Percentiles rank a stretch among this genome's conserved stretches.
Conservation (phyloP, 371 early-diverging fungal species). For the Zychaea mexicana region DNA sequence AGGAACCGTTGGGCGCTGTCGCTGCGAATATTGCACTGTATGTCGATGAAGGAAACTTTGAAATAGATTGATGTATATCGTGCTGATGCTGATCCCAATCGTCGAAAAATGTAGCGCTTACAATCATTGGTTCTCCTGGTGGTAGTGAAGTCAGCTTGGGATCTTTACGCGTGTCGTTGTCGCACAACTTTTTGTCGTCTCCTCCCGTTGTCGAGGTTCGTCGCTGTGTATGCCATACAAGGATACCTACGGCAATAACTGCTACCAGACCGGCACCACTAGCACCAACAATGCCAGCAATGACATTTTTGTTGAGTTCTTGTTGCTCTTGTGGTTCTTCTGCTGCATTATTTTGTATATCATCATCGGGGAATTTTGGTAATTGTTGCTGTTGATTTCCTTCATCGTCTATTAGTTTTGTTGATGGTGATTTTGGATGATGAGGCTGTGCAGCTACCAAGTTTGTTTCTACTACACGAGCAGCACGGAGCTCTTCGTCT, state of each 20-base stretch:
- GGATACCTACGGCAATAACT: not conserved
- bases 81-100: not conserved
- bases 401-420: not conserved
- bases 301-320: not conserved
- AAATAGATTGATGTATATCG: not conserved
- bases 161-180: not conserved
- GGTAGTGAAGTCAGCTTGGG: not conserved
- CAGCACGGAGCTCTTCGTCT: not conserved
- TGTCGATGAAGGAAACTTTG: not conserved
- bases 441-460: not conserved
- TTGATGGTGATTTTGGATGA: not conserved
- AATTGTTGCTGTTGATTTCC: too few species aligned
- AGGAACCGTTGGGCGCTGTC: not conserved
- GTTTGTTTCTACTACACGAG: not conserved
- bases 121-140: not conserved
- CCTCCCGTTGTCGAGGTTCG: not conserved
- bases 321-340: not conserved
- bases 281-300: not conserved
- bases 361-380: not conserved
- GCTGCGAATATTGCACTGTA: constrained; percentile 1
- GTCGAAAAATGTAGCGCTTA: not conserved
- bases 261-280: not conserved
- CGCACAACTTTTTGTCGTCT: too few species aligned
- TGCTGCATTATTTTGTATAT: not conserved
- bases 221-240: not conserved